A percentile compares a stretch with the other conserved stretches of the same genome.
phyloP scores from a whole-genome alignment of 768 basidiomycete genomes.

The Baorangia bicolor region DNA sequence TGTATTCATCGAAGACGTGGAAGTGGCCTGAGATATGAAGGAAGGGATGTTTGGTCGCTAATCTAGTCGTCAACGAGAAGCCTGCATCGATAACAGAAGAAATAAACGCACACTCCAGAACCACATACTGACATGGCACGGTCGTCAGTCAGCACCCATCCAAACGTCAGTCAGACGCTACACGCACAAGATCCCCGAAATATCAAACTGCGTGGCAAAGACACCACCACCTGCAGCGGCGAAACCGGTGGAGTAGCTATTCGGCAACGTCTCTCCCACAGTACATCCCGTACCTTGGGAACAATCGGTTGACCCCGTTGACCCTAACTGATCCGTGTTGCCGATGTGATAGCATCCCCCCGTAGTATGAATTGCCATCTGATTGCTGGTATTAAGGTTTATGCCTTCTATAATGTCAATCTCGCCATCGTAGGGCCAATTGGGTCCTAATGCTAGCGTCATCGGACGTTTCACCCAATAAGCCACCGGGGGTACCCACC shows the following conservation, averaged over 20 bases:
- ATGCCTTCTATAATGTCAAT: conserved; percentile 64
- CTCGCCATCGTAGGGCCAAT: conserved; percentile 50
- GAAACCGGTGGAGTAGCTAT: conserved; percentile 27
- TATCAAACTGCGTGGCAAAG: conserved; percentile 69
- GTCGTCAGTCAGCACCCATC: conserved; percentile 2
- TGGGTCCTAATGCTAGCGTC: conserved; percentile 11
- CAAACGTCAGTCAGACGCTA: neutral
- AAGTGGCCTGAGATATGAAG: conserved; percentile 32
- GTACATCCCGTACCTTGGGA: conserved; percentile 29
- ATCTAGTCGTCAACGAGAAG: conserved; percentile 15
- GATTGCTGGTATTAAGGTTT: conserved; percentile 50
- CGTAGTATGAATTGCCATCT: conserved; percentile 56
- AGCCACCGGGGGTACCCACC: conserved; percentile 12
- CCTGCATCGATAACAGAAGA: neutral
- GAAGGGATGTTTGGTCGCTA: conserved; percentile 40
- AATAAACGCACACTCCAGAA: conserved; percentile 44
- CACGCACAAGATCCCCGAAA: conserved; percentile 48
- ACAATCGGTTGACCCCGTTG: conserved; percentile 24
- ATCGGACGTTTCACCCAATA: neutral
- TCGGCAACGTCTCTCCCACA: conserved; percentile 29
- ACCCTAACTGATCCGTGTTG: conserved; percentile 34
- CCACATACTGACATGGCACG: conserved; percentile 39
- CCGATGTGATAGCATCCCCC: conserved; percentile 36
- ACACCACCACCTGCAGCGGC: conserved; percentile 52
- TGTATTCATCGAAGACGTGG: conserved; percentile 36